These are phyloP conservation scores for Saturnispora mendoncae DNA, from an alignment of 805 yeast species.

Conservation along the genomic window DNA sequence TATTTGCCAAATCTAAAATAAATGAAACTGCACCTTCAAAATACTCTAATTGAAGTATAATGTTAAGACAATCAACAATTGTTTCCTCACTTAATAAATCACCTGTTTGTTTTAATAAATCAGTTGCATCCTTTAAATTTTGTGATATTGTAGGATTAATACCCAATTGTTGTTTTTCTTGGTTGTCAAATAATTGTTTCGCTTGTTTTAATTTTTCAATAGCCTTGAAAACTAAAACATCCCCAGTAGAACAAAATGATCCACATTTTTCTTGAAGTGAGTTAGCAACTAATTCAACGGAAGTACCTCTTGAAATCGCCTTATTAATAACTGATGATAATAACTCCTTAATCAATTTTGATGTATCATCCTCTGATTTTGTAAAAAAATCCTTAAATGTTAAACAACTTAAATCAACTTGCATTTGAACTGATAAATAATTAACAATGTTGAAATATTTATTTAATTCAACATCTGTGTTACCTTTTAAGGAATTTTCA, in stretches of 20 bases:
- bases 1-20: conserved; percentile 65
- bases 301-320: conserved; percentile 83
- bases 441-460: conserved; percentile 59
- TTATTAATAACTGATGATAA: conserved; percentile 83
- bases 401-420: conserved; percentile 55
- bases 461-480: conserved; percentile 12
- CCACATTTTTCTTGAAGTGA: conserved; percentile 90
- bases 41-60: conserved; percentile 68
- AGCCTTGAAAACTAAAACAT: conserved; percentile 88
- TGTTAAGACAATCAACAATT: conserved; percentile 68
- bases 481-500: conserved; percentile 16
- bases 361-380: conserved; percentile 46
- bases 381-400: conserved; percentile 72
- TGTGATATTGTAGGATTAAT: conserved; percentile 26
- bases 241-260: conserved; percentile 87
- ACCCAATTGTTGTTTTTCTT: conserved; percentile 55
- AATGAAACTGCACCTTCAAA: conserved; percentile 83
- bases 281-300: conserved; percentile 82
- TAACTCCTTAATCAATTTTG: conserved; percentile 71
- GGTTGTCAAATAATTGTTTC: conserved; percentile 56
- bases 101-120: conserved; percentile 69
- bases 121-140: conserved; percentile 65
- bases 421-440: conserved; percentile 59
- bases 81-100: conserved; percentile 71
- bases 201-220: conserved; percentile 87